Evolutionary conservation across 352 stramenopile species (phyloP).

Genomic region (Globisporangium okanoganense): DNA sequence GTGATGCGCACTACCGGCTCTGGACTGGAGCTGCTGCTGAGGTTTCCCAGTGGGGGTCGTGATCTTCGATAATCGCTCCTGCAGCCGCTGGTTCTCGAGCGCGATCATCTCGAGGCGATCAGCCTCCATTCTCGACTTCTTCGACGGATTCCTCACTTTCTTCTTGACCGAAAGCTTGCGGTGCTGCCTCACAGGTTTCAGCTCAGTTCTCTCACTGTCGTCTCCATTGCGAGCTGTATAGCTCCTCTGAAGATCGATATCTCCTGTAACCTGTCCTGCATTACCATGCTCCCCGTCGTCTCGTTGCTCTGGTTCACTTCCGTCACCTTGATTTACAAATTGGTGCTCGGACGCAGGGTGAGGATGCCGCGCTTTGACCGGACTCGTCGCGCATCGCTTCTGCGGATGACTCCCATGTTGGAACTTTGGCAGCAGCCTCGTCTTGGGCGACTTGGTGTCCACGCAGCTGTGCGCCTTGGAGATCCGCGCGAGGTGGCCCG

Average conservation of each 20-base stretch:
- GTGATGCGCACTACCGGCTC: neutral
- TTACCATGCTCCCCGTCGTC: constrained; percentile 5
- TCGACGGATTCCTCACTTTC: constrained; percentile 15
- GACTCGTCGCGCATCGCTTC: constrained; percentile 47
- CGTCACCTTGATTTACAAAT: neutral
- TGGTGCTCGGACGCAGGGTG: neutral
- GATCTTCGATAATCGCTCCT: constrained; percentile 21
- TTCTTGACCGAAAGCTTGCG: constrained; percentile 8
- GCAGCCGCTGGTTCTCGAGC: constrained; percentile 26
- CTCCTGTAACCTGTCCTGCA: neutral
- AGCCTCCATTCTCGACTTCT: constrained; percentile 22
- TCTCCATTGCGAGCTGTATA: neutral
- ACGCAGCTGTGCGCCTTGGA: constrained; percentile 72
- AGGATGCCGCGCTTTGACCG: constrained; percentile 31
- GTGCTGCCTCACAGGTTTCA: constrained; percentile 13
- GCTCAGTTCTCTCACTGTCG: neutral
- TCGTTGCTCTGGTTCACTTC: neutral
- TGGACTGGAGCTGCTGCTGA: neutral
- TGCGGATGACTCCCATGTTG: constrained; percentile 25
- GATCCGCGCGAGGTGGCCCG: constrained; percentile 58
- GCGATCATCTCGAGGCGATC: constrained; percentile 17
- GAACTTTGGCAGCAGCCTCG: constrained; percentile 41
- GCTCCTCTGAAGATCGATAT: neutral
- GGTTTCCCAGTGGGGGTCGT: constrained; percentile 4
- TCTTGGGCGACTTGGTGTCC: constrained; percentile 64